phyloP scores from a whole-genome alignment of 352 stramenopile species.

The Globisporangium uncinulatum region DNA sequence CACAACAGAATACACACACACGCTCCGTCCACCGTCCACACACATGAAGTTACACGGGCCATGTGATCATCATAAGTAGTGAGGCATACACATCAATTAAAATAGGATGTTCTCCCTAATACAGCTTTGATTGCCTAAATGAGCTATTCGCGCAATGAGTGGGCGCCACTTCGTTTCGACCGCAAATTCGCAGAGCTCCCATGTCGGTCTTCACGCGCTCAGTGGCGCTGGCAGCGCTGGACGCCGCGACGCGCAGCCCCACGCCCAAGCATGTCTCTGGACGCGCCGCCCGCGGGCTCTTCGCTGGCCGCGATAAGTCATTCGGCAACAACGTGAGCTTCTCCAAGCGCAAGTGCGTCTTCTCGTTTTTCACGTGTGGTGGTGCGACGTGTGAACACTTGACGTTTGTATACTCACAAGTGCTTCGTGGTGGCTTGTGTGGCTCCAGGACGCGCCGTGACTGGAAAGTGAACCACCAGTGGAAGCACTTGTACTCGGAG shows the following conservation, averaged over 20 bases:
- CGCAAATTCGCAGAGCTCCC: neutral
- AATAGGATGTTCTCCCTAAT: too few relatives aligned
- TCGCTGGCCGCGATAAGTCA: conserved; percentile 90
- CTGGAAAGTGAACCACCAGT: conserved; percentile 94
- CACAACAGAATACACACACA: too few relatives aligned
- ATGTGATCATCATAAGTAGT: too few relatives aligned
- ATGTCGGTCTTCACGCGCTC: conserved; percentile 37
- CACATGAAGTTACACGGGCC: too few relatives aligned
- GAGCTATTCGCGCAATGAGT: neutral
- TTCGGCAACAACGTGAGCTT: conserved; percentile 95
- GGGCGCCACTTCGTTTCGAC: neutral
- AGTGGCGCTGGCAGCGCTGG: conserved; percentile 50
- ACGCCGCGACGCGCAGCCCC: conserved; percentile 28
- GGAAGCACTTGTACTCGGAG: conserved; percentile 85
- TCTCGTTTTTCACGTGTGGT: neutral
- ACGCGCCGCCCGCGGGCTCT: conserved; percentile 83
- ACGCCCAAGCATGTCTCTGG: conserved; percentile 72
- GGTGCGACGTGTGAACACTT: neutral
- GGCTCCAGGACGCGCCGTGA: conserved; percentile 67
- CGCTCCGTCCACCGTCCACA: too few relatives aligned
- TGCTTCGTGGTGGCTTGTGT: neutral
- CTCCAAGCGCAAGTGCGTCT: conserved; percentile 81
- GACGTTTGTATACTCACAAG: neutral
- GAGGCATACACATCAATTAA: too few relatives aligned
- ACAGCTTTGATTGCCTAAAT: too few relatives aligned